Percentiles rank a stretch among this genome's conserved stretches.
phyloP scores from a whole-genome alignment of 2,329 filamentous ascomycete species.

The Thermoascus crustaceus region DNA sequence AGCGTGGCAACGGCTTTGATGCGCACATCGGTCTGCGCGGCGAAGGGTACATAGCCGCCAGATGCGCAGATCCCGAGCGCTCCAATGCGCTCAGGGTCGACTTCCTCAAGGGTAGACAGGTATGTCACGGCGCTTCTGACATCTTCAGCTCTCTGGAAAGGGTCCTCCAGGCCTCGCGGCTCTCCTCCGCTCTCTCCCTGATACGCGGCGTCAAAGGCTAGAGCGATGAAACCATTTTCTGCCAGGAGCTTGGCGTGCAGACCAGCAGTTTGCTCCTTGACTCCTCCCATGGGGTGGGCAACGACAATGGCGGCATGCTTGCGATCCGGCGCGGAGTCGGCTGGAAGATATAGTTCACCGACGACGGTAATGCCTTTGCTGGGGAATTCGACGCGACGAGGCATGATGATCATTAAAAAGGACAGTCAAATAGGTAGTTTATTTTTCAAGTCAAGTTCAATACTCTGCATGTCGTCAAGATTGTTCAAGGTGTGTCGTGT shows the following conservation, averaged over 20 bases:
- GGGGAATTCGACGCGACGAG: slow-evolving; percentile 4
- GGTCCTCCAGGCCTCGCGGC: slow-evolving; percentile 31
- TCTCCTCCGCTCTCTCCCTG: slow-evolving; percentile 30
- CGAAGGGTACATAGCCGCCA: slow-evolving; percentile 28
- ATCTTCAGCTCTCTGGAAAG: slow-evolving; percentile 28
- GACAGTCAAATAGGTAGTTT: background rate
- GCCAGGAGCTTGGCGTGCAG: slow-evolving; percentile 23
- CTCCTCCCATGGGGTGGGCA: slow-evolving; percentile 21
- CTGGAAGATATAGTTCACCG: slow-evolving; percentile 2
- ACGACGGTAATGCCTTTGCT: slow-evolving; percentile 5
- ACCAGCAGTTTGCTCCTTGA: slow-evolving; percentile 33
- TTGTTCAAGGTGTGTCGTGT: background rate
- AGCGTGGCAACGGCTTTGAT: slow-evolving; percentile 31
- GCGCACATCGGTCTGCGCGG: slow-evolving; percentile 28
- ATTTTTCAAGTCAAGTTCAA: background rate
- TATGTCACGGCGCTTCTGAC: slow-evolving; percentile 26
- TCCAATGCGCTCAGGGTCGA: slow-evolving; percentile 26
- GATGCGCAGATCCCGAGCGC: slow-evolving; percentile 31
- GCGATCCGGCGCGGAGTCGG: background rate
- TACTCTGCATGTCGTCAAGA: background rate
- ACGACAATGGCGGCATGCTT: slow-evolving; percentile 18
- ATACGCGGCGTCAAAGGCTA: slow-evolving; percentile 31
- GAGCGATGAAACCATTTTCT: slow-evolving; percentile 22
- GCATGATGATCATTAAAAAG: slow-evolving; percentile 3
- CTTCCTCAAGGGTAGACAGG: slow-evolving; percentile 17